phyloP scores from a whole-genome alignment of 129 eudicot species.

The Pittosporum tobira region DNA sequence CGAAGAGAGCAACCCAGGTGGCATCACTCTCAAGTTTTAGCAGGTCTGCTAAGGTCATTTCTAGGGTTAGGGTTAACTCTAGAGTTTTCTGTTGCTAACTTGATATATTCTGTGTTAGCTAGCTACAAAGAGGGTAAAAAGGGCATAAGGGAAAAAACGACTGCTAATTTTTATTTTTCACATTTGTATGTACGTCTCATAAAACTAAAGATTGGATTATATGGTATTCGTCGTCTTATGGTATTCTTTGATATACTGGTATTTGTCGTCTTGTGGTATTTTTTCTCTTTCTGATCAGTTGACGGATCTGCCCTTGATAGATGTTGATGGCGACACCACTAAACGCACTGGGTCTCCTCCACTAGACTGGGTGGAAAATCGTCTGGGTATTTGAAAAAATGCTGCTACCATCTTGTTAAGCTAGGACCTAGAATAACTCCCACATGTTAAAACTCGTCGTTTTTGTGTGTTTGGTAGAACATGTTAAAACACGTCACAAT shows the following conservation, averaged over 20 bases:
- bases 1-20: constrained; percentile 69
- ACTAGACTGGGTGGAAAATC: background rate
- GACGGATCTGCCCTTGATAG: constrained; percentile 24
- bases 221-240: constrained; percentile 17
- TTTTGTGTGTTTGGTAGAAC: too few relatives aligned
- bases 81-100: constrained; percentile 14
- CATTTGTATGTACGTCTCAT: constrained; percentile 33
- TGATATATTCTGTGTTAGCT: background rate
- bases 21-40: constrained; percentile 67
- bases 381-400: background rate
- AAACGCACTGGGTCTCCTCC: background rate
- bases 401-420: background rate
- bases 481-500: too few relatives aligned
- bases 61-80: constrained; percentile 25
- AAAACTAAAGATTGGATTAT: constrained; percentile 41
- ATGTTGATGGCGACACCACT: constrained; percentile 3
- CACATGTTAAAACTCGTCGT: too few relatives aligned
- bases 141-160: constrained; percentile 44
- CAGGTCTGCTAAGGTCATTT: background rate
- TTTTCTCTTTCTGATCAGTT: constrained; percentile 11
- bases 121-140: constrained; percentile 29
- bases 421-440: too few relatives aligned
- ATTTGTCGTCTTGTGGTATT: constrained; percentile 16
- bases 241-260: too few relatives aligned
- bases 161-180: constrained; percentile 33